Evolutionary conservation across 305 asterid species (phyloP), one percentile per base, ranked within the genome.

Genomic region (Solanum chacoense): DNA sequence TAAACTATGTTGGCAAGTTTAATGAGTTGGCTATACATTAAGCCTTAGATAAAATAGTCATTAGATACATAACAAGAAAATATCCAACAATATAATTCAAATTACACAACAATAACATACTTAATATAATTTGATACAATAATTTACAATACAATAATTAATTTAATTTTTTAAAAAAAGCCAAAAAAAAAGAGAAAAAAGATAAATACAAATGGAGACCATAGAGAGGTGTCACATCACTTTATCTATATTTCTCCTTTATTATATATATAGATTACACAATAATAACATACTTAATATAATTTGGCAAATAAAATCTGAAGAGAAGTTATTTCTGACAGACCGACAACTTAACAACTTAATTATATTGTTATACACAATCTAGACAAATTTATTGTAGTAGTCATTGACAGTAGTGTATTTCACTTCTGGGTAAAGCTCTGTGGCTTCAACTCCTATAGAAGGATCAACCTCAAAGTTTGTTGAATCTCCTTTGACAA

Each of bases 351-450:
- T 63, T 63, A n/a, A 63, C 28, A 63, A 63, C 72, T 22, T 63
- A 63, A 63, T 55, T 20, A 3, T 22, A 0, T 22, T n/a, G 28
- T 1, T 63, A 63, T 4, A 63, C 5, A 76, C 11, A 77, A 24
- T 9, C 65, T 79, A 79, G 35, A 92, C 90, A 90, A 93, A 92
- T 77, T 94, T 89, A 85, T 91, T 91, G 13, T 94, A 94, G 92
- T 91, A 91, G 78, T 93, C 94, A 84, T 94, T 93, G 42, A 92
- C 92, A 1, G 95, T 91, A 16, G 92, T 88, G 69, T 91, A 92
- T 63, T 91, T 89, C 36, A 92, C 92, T 55, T 94, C 93, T 0
- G 95, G 96, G 90, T 94, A 95, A 22, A 93, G 90, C 91, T 92
- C 90, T 1, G 93, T 91, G 2, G 95, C 94, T 89, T 94, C 95